These are phyloP conservation scores for Cordyceps cicadae DNA, from an alignment of 2,329 filamentous ascomycete species.

Conservation along the genomic window DNA sequence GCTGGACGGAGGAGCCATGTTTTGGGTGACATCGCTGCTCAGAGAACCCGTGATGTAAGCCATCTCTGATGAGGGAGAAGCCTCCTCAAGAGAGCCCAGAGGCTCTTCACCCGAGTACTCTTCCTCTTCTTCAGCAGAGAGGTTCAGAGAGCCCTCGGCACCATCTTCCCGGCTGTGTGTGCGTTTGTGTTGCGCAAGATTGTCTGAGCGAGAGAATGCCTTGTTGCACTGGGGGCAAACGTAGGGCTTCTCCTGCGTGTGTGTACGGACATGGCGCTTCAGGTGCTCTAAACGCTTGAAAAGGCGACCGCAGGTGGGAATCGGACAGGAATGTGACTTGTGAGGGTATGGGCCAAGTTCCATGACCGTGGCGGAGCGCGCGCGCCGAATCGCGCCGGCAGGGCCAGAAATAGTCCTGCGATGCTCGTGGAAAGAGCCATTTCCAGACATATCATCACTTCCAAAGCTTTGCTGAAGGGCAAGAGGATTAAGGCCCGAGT, in stretches of 20 bases:
- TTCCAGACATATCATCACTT: conserved; percentile 15
- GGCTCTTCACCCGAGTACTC: conserved; percentile 77
- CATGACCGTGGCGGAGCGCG: conserved; percentile 91
- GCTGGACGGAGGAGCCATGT: conserved; percentile 16
- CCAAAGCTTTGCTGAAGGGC: conserved; percentile 62
- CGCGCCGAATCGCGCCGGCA: conserved; percentile 74
- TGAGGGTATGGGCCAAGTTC: conserved; percentile 93
- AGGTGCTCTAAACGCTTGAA: conserved; percentile 99
- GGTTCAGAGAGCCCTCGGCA: conserved; percentile 48
- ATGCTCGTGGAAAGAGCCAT: conserved; percentile 31
- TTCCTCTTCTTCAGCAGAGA: conserved; percentile 78
- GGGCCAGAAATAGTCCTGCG: conserved; percentile 62
- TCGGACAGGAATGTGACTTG: conserved; percentile 98
- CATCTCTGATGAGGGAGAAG: conserved; percentile 63
- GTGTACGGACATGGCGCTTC: conserved; percentile 95
- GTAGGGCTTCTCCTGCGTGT: conserved; percentile 98
- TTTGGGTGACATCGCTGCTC: conserved; percentile 32
- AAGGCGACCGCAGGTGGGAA: conserved; percentile 89
- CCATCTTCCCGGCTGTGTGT: conserved; percentile 59
- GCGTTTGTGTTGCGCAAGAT: conserved; percentile 94
- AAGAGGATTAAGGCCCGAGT: conserved; percentile 64
- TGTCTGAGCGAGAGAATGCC: conserved; percentile 96
- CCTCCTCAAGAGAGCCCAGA: conserved; percentile 70
- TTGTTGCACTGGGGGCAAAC: conserved; percentile 97
- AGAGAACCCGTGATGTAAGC: conserved; percentile 51